Evolutionary conservation across 2,329 filamentous ascomycete genomes (phyloP).

Genomic region (Aspergillus fumigatus): DNA sequence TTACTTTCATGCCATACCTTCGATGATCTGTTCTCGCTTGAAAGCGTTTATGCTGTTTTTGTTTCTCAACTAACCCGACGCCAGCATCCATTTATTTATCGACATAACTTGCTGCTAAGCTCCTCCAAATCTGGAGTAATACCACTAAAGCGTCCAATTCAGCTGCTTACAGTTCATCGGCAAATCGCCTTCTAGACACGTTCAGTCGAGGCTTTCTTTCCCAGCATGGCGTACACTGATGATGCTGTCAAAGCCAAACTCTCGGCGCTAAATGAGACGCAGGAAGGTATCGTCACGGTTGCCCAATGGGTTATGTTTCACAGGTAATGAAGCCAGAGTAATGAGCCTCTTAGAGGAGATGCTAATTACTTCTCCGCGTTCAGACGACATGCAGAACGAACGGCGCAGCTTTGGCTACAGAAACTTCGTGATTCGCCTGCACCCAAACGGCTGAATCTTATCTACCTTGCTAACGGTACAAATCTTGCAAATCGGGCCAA

Average conservation of each 20-base stretch:
- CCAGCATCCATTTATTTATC: not conserved
- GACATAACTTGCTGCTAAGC: not conserved
- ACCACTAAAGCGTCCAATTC: not conserved
- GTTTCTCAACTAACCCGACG: not conserved
- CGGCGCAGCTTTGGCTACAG: constrained; percentile 86
- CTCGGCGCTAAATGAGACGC: constrained; percentile 90
- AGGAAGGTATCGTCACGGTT: constrained; percentile 93
- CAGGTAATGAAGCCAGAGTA: constrained; percentile 54
- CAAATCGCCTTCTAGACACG: not conserved
- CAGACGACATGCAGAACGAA: constrained; percentile 87
- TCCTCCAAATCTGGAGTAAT: not conserved
- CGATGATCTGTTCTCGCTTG: not conserved
- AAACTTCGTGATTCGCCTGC: constrained; percentile 82
- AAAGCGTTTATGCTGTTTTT: not conserved
- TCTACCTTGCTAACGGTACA: constrained; percentile 93
- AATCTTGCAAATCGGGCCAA: not conserved
- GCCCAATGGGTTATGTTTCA: constrained; percentile 99
- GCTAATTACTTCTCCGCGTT: constrained; percentile 16
- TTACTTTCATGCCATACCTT: not conserved
- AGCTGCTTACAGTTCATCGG: not conserved
- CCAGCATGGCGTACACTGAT: constrained; percentile 87
- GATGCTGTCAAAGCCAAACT: constrained; percentile 94
- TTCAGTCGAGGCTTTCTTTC: not conserved
- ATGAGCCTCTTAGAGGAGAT: constrained; percentile 8
- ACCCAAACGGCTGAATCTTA: constrained; percentile 79